These are phyloP conservation scores for Melampsora larici-populina DNA, from an alignment of 1,284 basidiomycete species.

Conservation along the genomic window DNA sequence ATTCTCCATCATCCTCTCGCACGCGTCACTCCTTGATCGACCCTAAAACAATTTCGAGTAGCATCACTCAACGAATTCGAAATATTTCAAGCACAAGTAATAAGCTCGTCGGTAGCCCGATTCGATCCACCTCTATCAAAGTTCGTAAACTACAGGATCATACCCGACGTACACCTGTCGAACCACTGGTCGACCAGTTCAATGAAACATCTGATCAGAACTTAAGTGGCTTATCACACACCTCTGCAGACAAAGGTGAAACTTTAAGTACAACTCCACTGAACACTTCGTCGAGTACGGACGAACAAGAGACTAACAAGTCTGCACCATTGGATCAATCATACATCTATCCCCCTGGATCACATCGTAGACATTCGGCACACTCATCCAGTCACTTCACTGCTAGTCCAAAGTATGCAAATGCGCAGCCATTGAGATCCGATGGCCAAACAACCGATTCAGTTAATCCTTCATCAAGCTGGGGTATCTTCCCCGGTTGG, in stretches of 20 bases:
- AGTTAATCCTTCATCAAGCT: neutral
- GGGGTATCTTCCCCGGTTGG: constrained; percentile 32
- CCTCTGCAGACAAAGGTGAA: neutral
- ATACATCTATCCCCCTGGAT: constrained; percentile 30
- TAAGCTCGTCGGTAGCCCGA: constrained; percentile 38
- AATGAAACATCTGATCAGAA: neutral
- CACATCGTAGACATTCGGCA: constrained; percentile 17
- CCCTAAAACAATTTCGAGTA: constrained; percentile 1
- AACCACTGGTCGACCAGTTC: neutral
- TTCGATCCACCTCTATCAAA: constrained; percentile 24
- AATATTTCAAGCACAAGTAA: constrained; percentile 48
- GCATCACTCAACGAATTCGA: constrained; percentile 43
- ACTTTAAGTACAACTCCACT: neutral
- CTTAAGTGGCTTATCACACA: neutral
- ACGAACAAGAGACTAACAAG: neutral
- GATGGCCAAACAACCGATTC: neutral
- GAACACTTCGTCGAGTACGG: neutral
- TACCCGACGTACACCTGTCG: neutral
- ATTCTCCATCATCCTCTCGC: neutral
- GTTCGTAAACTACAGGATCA: neutral
- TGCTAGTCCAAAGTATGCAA: neutral
- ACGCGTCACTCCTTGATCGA: neutral
- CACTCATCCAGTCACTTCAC: neutral
- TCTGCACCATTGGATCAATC: constrained; percentile 1
- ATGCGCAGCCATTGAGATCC: neutral